Conservation (phyloP, 441 rosid species). For the Croton laevigatus region DNA sequence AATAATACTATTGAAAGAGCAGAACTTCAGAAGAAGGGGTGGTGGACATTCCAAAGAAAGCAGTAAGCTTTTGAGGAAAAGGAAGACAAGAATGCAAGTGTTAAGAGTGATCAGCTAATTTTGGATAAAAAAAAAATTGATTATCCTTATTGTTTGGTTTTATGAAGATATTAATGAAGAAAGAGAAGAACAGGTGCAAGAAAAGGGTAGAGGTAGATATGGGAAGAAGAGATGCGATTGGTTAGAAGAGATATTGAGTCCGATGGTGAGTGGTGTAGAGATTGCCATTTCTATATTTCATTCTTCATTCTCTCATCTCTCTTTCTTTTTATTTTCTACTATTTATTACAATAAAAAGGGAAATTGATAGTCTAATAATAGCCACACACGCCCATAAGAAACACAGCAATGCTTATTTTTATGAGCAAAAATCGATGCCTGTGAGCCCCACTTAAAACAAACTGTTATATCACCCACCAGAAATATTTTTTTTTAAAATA, state of each 20-base stretch:
- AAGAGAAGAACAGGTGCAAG: neutral
- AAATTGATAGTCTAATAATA: too few species aligned
- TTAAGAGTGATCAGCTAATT: neutral
- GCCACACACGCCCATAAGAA: too few species aligned
- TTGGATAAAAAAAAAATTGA: neutral
- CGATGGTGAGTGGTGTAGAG: slow-evolving; percentile 44
- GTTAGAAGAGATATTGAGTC: slow-evolving; percentile 49
- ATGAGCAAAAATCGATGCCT: too few species aligned
- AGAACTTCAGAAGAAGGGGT: neutral
- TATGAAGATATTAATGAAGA: neutral
- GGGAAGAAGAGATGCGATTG: slow-evolving; percentile 53
- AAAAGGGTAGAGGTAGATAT: slow-evolving; percentile 55
- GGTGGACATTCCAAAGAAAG: slow-evolving; percentile 22
- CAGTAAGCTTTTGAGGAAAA: neutral
- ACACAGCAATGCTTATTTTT: too few species aligned
- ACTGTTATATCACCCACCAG: too few species aligned
- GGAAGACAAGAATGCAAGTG: neutral
- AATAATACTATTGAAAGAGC: neutral
- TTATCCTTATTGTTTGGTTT: neutral
- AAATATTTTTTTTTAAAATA: too few species aligned
- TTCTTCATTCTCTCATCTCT: neutral
- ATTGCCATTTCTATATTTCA: slow-evolving; percentile 20
- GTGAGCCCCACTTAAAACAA: too few species aligned
- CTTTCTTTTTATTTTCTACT: neutral
- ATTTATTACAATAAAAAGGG: too few species aligned